These are phyloP conservation scores for Sporisorium scitamineum DNA, from an alignment of 1,284 basidiomycete species.

Conservation along the genomic window DNA sequence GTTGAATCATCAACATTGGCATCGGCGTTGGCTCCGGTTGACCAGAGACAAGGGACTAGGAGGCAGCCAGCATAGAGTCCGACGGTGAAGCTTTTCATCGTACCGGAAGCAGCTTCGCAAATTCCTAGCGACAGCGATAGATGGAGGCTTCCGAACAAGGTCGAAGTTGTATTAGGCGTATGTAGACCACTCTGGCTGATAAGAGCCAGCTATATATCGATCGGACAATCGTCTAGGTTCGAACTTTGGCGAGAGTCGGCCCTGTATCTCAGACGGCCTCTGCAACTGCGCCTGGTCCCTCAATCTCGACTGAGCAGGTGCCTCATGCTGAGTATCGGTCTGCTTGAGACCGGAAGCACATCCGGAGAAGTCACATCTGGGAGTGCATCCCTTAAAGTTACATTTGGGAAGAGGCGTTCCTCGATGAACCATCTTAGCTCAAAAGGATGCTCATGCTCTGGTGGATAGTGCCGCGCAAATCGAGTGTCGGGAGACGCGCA, in stretches of 20 bases:
- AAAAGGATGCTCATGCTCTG: background rate
- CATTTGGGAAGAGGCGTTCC: background rate
- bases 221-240: background rate
- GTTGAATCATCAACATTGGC: constrained; percentile 22
- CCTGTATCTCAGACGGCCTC: background rate
- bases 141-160: background rate
- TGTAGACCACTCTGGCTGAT: background rate
- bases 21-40: background rate
- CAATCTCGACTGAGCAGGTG: background rate
- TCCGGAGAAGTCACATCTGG: background rate
- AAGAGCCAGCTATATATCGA: background rate
- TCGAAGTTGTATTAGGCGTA: background rate
- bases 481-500: too few relatives aligned
- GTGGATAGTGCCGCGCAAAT: background rate
- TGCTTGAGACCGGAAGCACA: background rate
- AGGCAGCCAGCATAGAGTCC: constrained; percentile 1
- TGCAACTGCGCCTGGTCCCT: background rate
- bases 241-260: background rate
- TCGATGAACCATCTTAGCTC: background rate
- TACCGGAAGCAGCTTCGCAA: background rate
- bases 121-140: background rate
- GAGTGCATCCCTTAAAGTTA: background rate
- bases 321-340: background rate
- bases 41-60: background rate
- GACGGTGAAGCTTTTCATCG: background rate